Conservation (phyloP, 2,329 filamentous ascomycete species). For the Monosporascus sp. region DNA sequence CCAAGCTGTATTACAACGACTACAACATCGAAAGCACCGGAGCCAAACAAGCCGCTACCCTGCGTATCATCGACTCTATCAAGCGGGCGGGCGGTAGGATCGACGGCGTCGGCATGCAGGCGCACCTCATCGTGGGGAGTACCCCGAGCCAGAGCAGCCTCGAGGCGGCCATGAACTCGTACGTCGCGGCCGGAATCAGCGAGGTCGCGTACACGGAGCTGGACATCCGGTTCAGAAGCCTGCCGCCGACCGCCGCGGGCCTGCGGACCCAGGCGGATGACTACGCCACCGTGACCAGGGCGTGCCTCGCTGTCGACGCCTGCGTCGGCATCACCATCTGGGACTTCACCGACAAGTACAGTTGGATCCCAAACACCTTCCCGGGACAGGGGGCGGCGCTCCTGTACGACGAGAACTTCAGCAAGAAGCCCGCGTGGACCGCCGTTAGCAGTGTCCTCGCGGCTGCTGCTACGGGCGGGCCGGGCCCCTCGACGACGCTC, state of each 20-base stretch:
- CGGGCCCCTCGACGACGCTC: background rate
- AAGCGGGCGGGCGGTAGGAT: slow-evolving; percentile 49
- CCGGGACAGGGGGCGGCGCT: slow-evolving; percentile 32
- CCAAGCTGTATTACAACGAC: slow-evolving; percentile 54
- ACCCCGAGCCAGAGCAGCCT: slow-evolving; percentile 42
- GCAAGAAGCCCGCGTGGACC: slow-evolving; percentile 35
- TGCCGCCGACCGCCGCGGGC: slow-evolving; percentile 39
- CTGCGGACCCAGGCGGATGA: slow-evolving; percentile 42
- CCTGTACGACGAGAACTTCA: slow-evolving; percentile 31
- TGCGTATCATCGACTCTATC: slow-evolving; percentile 41
- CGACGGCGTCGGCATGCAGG: slow-evolving; percentile 59
- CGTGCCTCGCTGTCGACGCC: slow-evolving; percentile 28
- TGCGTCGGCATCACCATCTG: slow-evolving; percentile 41
- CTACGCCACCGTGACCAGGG: slow-evolving; percentile 34
- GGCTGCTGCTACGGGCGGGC: slow-evolving; percentile 18
- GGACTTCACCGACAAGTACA: slow-evolving; percentile 38
- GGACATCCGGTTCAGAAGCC: slow-evolving; percentile 47
- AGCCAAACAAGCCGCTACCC: slow-evolving; percentile 40
- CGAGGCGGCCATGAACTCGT: slow-evolving; percentile 42
- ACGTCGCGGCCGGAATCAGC: slow-evolving; percentile 41
- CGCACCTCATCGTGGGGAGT: slow-evolving; percentile 53
- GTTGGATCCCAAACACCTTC: slow-evolving; percentile 35
- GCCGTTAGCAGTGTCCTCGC: slow-evolving; percentile 32
- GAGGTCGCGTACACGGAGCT: slow-evolving; percentile 60
- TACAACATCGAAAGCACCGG: slow-evolving; percentile 56